phyloP scores from a whole-genome alignment of 2,329 filamentous ascomycete genomes.

The Talaromyces sp. region DNA sequence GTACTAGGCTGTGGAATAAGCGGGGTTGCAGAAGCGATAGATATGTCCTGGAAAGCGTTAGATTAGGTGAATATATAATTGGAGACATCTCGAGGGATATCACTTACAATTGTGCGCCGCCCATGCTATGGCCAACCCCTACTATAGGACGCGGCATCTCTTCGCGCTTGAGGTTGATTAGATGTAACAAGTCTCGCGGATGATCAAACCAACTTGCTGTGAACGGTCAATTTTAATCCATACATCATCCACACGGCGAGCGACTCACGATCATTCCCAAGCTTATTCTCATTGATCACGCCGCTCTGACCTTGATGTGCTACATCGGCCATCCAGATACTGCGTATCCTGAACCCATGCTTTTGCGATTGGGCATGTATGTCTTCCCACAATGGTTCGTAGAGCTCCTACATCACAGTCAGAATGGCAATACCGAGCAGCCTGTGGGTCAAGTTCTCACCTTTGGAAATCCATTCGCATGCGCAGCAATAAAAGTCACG shows the following conservation, averaged over 20 bases:
- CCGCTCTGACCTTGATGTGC: constrained; percentile 79
- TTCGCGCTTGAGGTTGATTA: constrained; percentile 78
- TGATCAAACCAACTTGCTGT: constrained; percentile 82
- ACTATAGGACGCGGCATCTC: constrained; percentile 79
- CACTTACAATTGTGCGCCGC: constrained; percentile 63
- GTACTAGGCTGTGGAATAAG: constrained; percentile 68
- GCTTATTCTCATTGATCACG: constrained; percentile 67
- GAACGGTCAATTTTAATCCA: not conserved
- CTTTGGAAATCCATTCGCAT: constrained; percentile 93
- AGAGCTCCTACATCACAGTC: constrained; percentile 64
- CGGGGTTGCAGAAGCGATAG: constrained; percentile 75
- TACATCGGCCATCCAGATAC: constrained; percentile 89
- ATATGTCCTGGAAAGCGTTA: constrained; percentile 47
- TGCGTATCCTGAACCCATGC: constrained; percentile 66
- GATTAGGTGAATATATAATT: not conserved
- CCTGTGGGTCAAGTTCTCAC: constrained; percentile 41
- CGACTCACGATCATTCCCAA: constrained; percentile 81
- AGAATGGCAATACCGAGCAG: not conserved
- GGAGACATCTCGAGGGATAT: not conserved
- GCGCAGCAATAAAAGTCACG: constrained; percentile 78
- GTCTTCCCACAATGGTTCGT: constrained; percentile 89
- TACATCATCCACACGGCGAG: not conserved
- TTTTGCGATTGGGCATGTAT: constrained; percentile 58
- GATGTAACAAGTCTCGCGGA: constrained; percentile 74
- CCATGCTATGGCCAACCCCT: constrained; percentile 87